A percentile compares a stretch with the other conserved stretches of the same genome.
phyloP scores from a whole-genome alignment of 2,329 filamentous ascomycete genomes.

The Phialemoniopsis sp. region DNA sequence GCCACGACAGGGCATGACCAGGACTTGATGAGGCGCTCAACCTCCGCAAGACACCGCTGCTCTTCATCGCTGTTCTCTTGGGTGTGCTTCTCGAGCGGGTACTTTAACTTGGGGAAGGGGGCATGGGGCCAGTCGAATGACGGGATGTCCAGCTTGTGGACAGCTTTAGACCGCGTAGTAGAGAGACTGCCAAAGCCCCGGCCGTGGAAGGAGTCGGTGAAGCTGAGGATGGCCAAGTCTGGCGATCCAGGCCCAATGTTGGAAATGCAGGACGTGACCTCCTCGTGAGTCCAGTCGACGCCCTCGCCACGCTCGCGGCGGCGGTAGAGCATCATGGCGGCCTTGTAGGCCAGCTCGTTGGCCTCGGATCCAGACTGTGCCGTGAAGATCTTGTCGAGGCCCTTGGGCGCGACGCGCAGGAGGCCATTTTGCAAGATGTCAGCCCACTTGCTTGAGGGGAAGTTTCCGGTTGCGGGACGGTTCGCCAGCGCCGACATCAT shows the following conservation, averaged over 20 bases:
- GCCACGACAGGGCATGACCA: slow-evolving; percentile 68
- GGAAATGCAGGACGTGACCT: slow-evolving; percentile 63
- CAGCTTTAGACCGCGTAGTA: slow-evolving; percentile 76
- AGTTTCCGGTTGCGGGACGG: slow-evolving; percentile 75
- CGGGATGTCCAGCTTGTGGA: slow-evolving; percentile 86
- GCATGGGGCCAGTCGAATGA: slow-evolving; percentile 84
- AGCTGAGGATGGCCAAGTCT: slow-evolving; percentile 72
- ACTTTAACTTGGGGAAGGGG: slow-evolving; percentile 73
- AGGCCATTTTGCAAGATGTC: slow-evolving; percentile 68
- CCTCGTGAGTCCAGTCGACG: slow-evolving; percentile 67
- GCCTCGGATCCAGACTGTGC: slow-evolving; percentile 76
- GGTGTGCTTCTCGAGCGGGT: slow-evolving; percentile 67
- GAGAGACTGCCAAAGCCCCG: slow-evolving; percentile 75
- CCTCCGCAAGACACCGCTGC: slow-evolving; percentile 66
- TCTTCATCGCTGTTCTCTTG: slow-evolving; percentile 70
- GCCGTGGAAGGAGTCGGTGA: slow-evolving; percentile 72
- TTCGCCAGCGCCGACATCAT: slow-evolving; percentile 74
- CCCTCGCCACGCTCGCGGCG: slow-evolving; percentile 66
- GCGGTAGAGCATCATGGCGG: slow-evolving; percentile 77
- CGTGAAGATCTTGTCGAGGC: slow-evolving; percentile 76
- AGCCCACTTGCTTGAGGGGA: slow-evolving; percentile 72
- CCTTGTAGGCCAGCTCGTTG: slow-evolving; percentile 83
- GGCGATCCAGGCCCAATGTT: slow-evolving; percentile 72
- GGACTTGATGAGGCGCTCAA: slow-evolving; percentile 66
- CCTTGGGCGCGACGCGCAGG: slow-evolving; percentile 68